Conservation (phyloP, 768 basidiomycete species). For the Rhodotorula graminis region DNA sequence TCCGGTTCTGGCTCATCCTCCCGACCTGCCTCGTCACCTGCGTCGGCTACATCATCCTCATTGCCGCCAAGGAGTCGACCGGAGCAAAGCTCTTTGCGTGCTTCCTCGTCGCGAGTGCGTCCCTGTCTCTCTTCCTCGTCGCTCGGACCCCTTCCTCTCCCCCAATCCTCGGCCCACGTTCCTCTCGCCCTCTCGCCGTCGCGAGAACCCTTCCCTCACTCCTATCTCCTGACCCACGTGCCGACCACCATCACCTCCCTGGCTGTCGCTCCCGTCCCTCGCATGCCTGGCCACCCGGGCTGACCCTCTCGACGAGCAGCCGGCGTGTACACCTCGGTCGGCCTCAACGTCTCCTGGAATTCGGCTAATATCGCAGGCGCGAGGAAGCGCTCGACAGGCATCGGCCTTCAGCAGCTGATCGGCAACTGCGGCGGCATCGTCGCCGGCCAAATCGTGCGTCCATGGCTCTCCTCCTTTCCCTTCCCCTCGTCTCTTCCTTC, state of each 20-base stretch:
- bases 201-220: too few relatives aligned
- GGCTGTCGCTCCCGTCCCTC: background rate
- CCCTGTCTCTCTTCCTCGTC: background rate
- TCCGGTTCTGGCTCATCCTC: conserved; percentile 25
- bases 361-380: background rate
- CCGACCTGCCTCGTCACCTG: conserved; percentile 12
- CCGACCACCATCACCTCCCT: too few relatives aligned
- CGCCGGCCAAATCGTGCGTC: conserved; percentile 20
- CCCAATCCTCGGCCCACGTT: too few relatives aligned
- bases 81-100: conserved; percentile 28
- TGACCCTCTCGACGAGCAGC: background rate
- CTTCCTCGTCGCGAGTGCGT: background rate
- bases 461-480: too few relatives aligned
- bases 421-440: conserved; percentile 6
- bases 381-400: conserved; percentile 24
- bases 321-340: background rate
- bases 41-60: conserved; percentile 31
- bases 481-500: too few relatives aligned
- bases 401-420: conserved; percentile 28
- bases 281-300: too few relatives aligned
- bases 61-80: background rate
- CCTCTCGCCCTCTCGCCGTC: too few relatives aligned
- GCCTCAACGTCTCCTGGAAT: conserved; percentile 8
- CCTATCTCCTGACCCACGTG: too few relatives aligned
- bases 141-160: too few relatives aligned